These are phyloP conservation scores for Hirsutella rhossiliensis DNA, from an alignment of 2,329 filamentous ascomycete genomes.

Conservation along the genomic window DNA sequence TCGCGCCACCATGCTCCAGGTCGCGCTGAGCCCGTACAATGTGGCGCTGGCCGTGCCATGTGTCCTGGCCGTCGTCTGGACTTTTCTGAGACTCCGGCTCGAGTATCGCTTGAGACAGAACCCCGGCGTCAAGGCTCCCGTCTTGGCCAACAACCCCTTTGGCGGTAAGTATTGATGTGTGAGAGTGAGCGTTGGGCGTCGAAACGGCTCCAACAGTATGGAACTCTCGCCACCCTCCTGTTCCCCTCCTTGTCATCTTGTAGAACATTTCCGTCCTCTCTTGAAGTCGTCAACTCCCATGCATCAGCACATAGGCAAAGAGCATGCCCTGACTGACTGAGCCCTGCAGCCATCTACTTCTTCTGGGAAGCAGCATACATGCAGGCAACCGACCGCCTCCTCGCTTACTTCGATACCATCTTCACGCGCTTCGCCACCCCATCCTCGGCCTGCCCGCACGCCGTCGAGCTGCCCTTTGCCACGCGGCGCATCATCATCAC, in stretches of 20 bases:
- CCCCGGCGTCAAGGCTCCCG: constrained; percentile 4
- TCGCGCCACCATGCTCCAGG: constrained; percentile 1
- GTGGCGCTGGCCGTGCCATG: constrained; percentile 4
- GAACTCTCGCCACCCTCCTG: too few relatives aligned
- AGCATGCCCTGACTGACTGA: too few relatives aligned
- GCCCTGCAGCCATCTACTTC: constrained; percentile 3
- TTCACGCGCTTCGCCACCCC: constrained; percentile 3
- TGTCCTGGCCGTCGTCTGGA: constrained; percentile 2
- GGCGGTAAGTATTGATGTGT: constrained; percentile 2
- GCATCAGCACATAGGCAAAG: too few relatives aligned
- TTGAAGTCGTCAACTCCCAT: too few relatives aligned
- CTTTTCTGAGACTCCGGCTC: constrained; percentile 1
- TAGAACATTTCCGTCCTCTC: too few relatives aligned
- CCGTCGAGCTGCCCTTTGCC: constrained; percentile 41
- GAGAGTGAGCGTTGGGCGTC: too few relatives aligned
- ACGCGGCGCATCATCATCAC: constrained; percentile 59
- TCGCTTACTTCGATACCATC: constrained; percentile 5
- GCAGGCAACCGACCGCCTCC: constrained; percentile 9
- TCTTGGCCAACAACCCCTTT: constrained; percentile 4
- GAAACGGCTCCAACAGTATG: too few relatives aligned
- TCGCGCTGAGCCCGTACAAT: constrained; percentile 1
- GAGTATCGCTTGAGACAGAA: constrained; percentile 4
- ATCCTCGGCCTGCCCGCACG: background rate
- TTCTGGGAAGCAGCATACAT: constrained; percentile 5
- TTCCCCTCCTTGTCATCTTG: too few relatives aligned